Base-by-base conservation (phyloP, 306 rosid species). In the Echinosophora koreensis region DNA sequence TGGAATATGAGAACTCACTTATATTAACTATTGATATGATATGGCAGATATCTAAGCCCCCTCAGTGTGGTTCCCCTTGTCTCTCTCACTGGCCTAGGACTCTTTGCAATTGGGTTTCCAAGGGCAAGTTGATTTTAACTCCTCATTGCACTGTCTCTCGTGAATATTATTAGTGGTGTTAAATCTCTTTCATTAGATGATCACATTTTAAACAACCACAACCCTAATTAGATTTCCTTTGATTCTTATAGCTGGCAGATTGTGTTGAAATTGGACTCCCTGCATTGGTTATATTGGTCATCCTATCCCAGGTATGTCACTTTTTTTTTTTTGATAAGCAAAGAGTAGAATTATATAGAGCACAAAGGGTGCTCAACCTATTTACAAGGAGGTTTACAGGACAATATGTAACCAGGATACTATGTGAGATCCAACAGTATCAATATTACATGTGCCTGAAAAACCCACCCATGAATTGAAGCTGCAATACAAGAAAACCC, bases 251-350 rank as follows among this genome's bases (percentile, higher is more conserved):
- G 98, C 72, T 95, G 83, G 96, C 93, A 52, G 81, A 80, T 42
- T 95, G 98, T 80, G 82, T 95, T 88, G 98, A 95, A 84, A 64
- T 95, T 72, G 98, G 98, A 79, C 94, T 95, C 27, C 97, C 97
- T 42, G 88, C 96, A 61, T 82, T 92, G 88, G 65, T 89, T 64
- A 86, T 90, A 47, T 66, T 92, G 82, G 56, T 95, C 54, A 16
- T 95, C 50, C 60, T 95, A 32, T 90, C 97, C 55, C 97, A 89
- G 91, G 98, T 90, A 17, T 61, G 87, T 49, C 54, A 44, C 63
- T 22, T 63, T 72, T n/a, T n/a, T n/a, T n/a, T n/a, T n/a, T n/a
- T n/a, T n/a, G n/a, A n/a, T n/a, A n/a, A n/a, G n/a, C n/a, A n/a
- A n/a, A n/a, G n/a, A n/a, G n/a, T n/a, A n/a, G n/a, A n/a, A n/a